Percentiles rank a stretch among this genome's conserved stretches.
phyloP scores from a whole-genome alignment of 148 eudicot species.

The Heliamphora exappendiculata region DNA sequence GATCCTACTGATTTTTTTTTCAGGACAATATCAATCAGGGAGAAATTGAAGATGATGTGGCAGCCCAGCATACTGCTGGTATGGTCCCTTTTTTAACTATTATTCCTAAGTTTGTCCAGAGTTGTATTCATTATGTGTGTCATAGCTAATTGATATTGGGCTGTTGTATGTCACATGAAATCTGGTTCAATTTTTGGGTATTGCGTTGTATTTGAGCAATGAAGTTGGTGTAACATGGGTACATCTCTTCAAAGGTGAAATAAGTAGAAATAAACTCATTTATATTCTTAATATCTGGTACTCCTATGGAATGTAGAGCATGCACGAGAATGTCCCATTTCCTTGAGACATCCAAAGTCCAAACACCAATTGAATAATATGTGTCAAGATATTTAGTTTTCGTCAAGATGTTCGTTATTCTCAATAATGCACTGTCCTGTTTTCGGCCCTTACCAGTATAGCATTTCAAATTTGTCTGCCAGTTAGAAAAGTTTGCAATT shows the following conservation, averaged over 20 bases:
- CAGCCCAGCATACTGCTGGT: slow-evolving; percentile 33
- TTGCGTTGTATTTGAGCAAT: not conserved
- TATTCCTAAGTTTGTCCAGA: not conserved
- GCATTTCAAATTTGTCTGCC: not conserved
- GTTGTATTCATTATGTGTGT: not conserved
- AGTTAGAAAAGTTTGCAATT: not conserved
- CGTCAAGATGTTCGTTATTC: too few relatives aligned
- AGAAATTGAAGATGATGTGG: slow-evolving; percentile 48
- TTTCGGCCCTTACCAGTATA: not conserved
- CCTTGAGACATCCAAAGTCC: not conserved
- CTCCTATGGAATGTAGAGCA: not conserved
- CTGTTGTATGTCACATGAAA: not conserved
- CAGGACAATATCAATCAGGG: slow-evolving; percentile 73
- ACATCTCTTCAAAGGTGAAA: not conserved
- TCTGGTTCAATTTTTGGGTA: not conserved
- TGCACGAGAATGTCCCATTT: not conserved
- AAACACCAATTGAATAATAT: not conserved
- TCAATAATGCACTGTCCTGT: not conserved
- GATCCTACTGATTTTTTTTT: not conserved
- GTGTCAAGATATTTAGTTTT: not conserved
- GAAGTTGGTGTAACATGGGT: not conserved
- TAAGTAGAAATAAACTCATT: not conserved
- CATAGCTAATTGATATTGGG: not conserved
- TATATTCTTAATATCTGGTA: too few relatives aligned
- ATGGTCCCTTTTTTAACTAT: slow-evolving; percentile 8